Base-by-base conservation (phyloP, 2,329 filamentous ascomycete genomes). In the Chaetomium sp. region DNA sequence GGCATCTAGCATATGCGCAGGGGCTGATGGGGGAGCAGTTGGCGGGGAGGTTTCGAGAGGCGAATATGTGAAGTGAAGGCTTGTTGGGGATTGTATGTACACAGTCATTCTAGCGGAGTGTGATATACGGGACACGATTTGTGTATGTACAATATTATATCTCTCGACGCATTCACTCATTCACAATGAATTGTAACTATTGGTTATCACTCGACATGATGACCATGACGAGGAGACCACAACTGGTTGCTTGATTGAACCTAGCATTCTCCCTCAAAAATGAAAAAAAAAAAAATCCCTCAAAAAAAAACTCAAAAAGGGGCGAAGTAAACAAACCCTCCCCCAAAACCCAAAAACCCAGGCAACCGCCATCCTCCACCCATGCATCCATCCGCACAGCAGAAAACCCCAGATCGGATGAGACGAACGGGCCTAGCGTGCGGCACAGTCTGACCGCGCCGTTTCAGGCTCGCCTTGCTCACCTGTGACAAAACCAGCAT, bases 1-100 rank as follows among this genome's bases (percentile, higher is more conserved):
- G 83, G 82, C 77, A 76, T 64, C 63, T 82, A 57, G 82, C 81
- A 19, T 70, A 74, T 64, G 73, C 79, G 45, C 72, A 78, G 35
- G 76, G 78, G 0, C 68, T 84, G 56, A 53, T 83, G 21, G 60
- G 62, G 12, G 66, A 61, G 23, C 51, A 64, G 49, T 16, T 68
- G 57, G 27, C 42, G 1, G 60, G 55, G 51, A 57, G 60, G 60
- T 69, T 65, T 38, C 31, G 45, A 2, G 33, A 57, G 47, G 60
- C 53, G n/a, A 64, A 64, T n/a, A 2, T 54, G 12, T 50, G 31
- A 51, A 25, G 16, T 19, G 29, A n/a, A 7, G 49, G 31, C 31
- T 21, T 16, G n/a, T 35, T 3, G 9, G 16, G 25, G 50, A 31
- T 54, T 29, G 23, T 6, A 8, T 51, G 23, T 51, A 51, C 13